Conservation (phyloP, 1,139 yeast species). For the Komagataea norvegica region DNA sequence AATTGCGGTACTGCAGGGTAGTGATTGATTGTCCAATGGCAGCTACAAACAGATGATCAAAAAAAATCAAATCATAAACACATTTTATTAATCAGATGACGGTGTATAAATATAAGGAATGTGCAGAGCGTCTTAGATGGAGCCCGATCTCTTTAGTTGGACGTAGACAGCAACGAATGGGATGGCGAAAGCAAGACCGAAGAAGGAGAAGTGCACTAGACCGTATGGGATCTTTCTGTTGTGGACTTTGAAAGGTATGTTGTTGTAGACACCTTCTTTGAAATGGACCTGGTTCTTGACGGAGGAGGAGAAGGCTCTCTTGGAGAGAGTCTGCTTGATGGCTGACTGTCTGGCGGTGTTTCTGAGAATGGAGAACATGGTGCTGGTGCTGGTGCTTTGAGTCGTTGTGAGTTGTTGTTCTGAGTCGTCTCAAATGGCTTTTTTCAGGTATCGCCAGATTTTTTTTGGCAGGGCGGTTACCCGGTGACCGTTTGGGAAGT, state of each 20-base stretch:
- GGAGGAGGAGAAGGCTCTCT: conserved; percentile 22
- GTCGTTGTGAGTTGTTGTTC: not conserved
- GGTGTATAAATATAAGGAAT: conserved; percentile 4
- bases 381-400: not conserved
- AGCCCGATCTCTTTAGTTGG: conserved; percentile 75
- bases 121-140: conserved; percentile 30
- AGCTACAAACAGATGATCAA: no score
- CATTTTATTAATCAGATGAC: conserved; percentile 4
- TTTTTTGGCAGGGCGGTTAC: not conserved
- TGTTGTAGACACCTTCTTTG: conserved; percentile 84
- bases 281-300: conserved; percentile 39
- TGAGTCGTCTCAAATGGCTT: not conserved
- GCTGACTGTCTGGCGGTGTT: conserved; percentile 30
- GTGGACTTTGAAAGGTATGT: conserved; percentile 91
- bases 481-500: not conserved
- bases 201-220: conserved; percentile 73
- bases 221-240: conserved; percentile 86
- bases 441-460: not conserved
- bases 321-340: conserved; percentile 21
- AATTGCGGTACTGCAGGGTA: no score
- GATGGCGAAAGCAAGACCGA: conserved; percentile 56
- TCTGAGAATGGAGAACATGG: conserved; percentile 30
- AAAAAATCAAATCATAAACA: conserved; percentile 7
- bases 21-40: not conserved
- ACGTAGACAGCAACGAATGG: conserved; percentile 67